A percentile compares a stretch with the other conserved stretches of the same genome.
Evolutionary conservation across 2,329 filamentous ascomycete genomes (phyloP).

Genomic region (Xylaria sp.): DNA sequence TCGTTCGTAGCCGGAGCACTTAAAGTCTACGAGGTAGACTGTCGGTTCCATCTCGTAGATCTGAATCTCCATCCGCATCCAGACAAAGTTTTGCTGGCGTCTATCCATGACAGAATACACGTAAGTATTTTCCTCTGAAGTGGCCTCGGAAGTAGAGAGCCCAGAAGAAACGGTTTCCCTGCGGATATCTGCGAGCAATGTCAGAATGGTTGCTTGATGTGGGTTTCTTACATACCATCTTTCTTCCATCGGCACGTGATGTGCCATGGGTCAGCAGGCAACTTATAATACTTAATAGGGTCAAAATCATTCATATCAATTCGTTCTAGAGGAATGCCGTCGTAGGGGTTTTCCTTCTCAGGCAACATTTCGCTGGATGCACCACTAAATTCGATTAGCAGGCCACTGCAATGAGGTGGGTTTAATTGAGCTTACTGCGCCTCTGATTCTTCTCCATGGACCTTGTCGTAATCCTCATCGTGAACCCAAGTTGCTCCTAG

Average conservation of each 20-base stretch:
- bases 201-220: slow-evolving; percentile 50
- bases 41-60: slow-evolving; percentile 93
- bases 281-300: slow-evolving; percentile 73
- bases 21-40: slow-evolving; percentile 97
- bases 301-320: slow-evolving; percentile 57
- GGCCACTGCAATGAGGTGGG: background rate
- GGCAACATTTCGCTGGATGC: slow-evolving; percentile 26
- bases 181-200: slow-evolving; percentile 53
- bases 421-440: slow-evolving; percentile 50
- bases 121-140: slow-evolving; percentile 57
- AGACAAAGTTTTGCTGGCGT: slow-evolving; percentile 75
- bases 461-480: slow-evolving; percentile 68
- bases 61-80: slow-evolving; percentile 95
- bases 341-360: slow-evolving; percentile 45
- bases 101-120: slow-evolving; percentile 57
- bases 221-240: slow-evolving; percentile 69
- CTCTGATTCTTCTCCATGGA: slow-evolving; percentile 59
- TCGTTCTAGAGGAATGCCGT: slow-evolving; percentile 45
- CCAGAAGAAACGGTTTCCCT: slow-evolving; percentile 50
- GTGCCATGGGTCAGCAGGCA: slow-evolving; percentile 96
- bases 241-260: slow-evolving; percentile 91
- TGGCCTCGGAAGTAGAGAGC: slow-evolving; percentile 47
- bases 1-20: slow-evolving; percentile 95
- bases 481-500: slow-evolving; percentile 89
- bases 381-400: slow-evolving; percentile 38